These are phyloP conservation scores for Globisporangium carolinianum DNA, from an alignment of 352 stramenopile species.

Conservation along the genomic window DNA sequence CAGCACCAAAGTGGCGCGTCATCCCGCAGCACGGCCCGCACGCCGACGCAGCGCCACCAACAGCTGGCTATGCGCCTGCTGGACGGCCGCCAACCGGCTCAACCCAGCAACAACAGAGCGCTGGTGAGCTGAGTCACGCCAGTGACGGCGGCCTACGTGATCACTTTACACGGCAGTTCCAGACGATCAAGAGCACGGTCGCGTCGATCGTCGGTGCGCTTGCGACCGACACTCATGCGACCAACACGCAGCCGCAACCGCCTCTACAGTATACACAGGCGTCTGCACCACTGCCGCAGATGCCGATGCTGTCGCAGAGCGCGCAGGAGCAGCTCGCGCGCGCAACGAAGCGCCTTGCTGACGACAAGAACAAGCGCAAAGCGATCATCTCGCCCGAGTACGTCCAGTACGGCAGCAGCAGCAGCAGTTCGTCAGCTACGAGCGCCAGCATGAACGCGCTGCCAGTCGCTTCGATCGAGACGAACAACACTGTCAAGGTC, in stretches of 20 bases:
- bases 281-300: neutral
- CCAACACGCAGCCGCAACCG: neutral
- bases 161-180: constrained; percentile 33
- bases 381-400: constrained; percentile 79
- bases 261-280: constrained; percentile 4
- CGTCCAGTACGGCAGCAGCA: constrained; percentile 50
- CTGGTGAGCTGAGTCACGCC: constrained; percentile 1
- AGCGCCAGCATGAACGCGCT: constrained; percentile 1
- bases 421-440: neutral
- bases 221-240: constrained; percentile 3
- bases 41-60: constrained; percentile 20
- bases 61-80: too few species aligned
- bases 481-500: constrained; percentile 13
- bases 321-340: constrained; percentile 39
- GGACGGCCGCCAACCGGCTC: constrained; percentile 16
- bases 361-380: constrained; percentile 81
- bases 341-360: constrained; percentile 30
- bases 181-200: constrained; percentile 46
- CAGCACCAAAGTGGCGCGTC: constrained; percentile 52
- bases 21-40: constrained; percentile 75
- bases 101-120: neutral
- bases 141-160: constrained; percentile 20
- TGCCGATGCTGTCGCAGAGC: constrained; percentile 14
- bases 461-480: neutral
- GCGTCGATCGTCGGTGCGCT: constrained; percentile 35